Base-by-base conservation (phyloP, 169 alveolate genomes). In the Plasmodium falciparum region DNA sequence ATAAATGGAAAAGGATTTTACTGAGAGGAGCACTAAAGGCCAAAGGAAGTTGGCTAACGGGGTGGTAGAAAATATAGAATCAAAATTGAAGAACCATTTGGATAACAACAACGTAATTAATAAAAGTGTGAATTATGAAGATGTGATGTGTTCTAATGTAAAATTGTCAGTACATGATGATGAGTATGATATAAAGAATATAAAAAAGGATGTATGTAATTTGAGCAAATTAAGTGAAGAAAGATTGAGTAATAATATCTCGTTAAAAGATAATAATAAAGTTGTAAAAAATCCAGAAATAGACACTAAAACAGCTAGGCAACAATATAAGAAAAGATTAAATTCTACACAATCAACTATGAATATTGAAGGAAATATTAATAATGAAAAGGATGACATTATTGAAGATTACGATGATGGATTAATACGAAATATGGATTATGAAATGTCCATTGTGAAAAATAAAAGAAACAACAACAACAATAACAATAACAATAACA, bases 311-410 rank as follows among this genome's bases (percentile, higher is more conserved):
- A 56, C 15, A 15, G 63, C 17, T 56, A 15, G 63, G 6, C 63
- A 56, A 47, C 12, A 15, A 26, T 26, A 45, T 13, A 29, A 43
- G 54, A 6, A 83, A 24, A 83, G 59, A 43, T 70, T 83, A 67
- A 59, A 69, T 17, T 83, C 91, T 7, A 83, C 83, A 12, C 78
- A 63, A n/a, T 83, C 91, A 3, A 83, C 86, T 26, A 71, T 58
- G 85, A 29, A 83, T 72, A 56, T 69, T 29, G 91, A 83, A 17
- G 74, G 74, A 4, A 83, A 69, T 29, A 43, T 15, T 12, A n/a
- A 45, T 69, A 71, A 20, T 45, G 45, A 33, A 33, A 33, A 33
- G 45, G 45, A 33, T 33, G 7, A 33, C 45, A 33, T 33, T 33
- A 7, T 33, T 3, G 45, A 33, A 33, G 9, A 15, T 15, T 50